Percentiles rank a stretch among this genome's conserved stretches.
These are phyloP conservation scores for Urochloa ruziziensis DNA, from an alignment of 176 grass and related monocot species.

Conservation along the genomic window DNA sequence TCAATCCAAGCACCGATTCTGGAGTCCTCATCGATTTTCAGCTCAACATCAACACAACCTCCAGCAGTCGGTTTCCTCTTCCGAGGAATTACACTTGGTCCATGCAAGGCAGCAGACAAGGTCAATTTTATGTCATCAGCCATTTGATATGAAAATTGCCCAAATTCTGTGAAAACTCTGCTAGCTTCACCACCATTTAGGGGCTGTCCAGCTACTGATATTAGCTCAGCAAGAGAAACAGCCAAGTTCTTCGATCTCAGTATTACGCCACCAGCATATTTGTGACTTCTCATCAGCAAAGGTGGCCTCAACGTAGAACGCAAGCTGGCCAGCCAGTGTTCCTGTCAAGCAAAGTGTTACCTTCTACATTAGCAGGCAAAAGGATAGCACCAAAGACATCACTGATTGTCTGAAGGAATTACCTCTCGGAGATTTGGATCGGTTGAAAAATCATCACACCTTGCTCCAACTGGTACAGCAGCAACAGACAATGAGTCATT, in stretches of 20 bases:
- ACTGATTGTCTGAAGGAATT: constrained; percentile 33
- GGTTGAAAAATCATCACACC: constrained; percentile 67
- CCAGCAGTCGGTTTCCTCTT: constrained; percentile 41
- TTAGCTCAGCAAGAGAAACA: constrained; percentile 54
- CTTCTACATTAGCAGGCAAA: constrained; percentile 51
- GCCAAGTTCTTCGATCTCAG: constrained; percentile 54
- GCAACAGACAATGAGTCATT: constrained; percentile 50
- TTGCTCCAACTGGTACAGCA: constrained; percentile 65
- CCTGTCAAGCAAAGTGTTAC: constrained; percentile 70
- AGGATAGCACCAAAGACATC: not conserved
- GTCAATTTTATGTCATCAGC: constrained; percentile 64
- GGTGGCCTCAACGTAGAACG: constrained; percentile 54
- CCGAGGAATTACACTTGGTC: constrained; percentile 31
- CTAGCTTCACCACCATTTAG: constrained; percentile 36
- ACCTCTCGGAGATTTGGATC: constrained; percentile 51
- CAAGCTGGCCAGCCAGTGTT: constrained; percentile 44
- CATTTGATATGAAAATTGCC: constrained; percentile 51
- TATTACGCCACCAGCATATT: constrained; percentile 55
- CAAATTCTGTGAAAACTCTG: constrained; percentile 56
- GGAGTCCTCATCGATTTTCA: constrained; percentile 78
- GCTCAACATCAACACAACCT: constrained; percentile 54
- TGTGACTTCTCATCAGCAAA: constrained; percentile 55
- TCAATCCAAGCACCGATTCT: constrained; percentile 79
- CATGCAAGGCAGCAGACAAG: constrained; percentile 56
- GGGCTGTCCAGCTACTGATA: constrained; percentile 33